Conservation (phyloP, 441 rosid species). For the Bocquillonia castaneifolia region DNA sequence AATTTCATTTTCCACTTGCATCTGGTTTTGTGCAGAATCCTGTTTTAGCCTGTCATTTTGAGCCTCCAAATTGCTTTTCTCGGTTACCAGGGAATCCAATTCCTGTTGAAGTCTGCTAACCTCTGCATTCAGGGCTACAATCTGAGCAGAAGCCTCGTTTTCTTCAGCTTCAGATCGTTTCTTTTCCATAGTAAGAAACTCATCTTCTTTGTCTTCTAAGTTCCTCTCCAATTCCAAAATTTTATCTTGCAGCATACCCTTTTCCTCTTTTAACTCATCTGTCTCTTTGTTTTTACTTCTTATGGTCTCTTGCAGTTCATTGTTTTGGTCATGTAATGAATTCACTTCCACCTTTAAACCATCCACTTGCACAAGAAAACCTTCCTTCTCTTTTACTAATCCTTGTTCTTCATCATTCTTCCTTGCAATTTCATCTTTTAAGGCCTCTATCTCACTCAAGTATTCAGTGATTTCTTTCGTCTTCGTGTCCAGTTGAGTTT, state of each 20-base stretch:
- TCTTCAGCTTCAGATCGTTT: slow-evolving; percentile 17
- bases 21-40: slow-evolving; percentile 23
- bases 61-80: slow-evolving; percentile 28
- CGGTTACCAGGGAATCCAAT: slow-evolving; percentile 32
- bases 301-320: slow-evolving; percentile 37
- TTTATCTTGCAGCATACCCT: slow-evolving; percentile 30
- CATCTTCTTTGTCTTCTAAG: slow-evolving; percentile 24
- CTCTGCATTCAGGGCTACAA: slow-evolving; percentile 22
- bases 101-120: slow-evolving; percentile 29
- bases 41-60: slow-evolving; percentile 28
- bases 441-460: slow-evolving; percentile 26
- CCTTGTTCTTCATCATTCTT: slow-evolving; percentile 26
- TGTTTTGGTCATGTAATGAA: slow-evolving; percentile 25
- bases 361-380: slow-evolving; percentile 25
- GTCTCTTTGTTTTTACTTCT: slow-evolving; percentile 27
- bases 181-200: slow-evolving; percentile 17
- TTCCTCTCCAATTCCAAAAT: slow-evolving; percentile 32
- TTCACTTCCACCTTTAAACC: slow-evolving; percentile 30
- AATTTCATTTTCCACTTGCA: slow-evolving; percentile 33
- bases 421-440: slow-evolving; percentile 40
- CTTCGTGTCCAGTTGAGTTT: slow-evolving; percentile 34
- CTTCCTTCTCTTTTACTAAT: slow-evolving; percentile 31
- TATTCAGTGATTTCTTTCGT: slow-evolving; percentile 31
- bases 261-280: slow-evolving; percentile 39
- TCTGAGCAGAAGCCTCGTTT: slow-evolving; percentile 26